Conservation (phyloP, 768 basidiomycete species). For the Termitomyces sp. region DNA sequence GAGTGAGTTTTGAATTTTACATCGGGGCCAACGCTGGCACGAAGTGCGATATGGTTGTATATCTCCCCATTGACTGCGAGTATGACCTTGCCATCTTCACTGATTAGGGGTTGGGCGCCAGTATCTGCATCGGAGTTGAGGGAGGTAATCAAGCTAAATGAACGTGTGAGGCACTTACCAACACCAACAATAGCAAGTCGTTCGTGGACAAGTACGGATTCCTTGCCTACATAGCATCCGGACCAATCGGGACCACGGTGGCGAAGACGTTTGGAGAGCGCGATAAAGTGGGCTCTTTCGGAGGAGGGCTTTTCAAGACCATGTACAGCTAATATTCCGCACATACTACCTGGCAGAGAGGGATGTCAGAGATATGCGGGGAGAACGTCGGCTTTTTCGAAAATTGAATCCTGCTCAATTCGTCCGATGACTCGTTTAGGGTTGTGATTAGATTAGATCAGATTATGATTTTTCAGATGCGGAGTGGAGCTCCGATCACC, state of each 20-base stretch:
- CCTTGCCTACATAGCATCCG: constrained; percentile 85
- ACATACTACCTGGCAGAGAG: constrained; percentile 51
- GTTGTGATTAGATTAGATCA: constrained; percentile 13
- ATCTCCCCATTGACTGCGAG: constrained; percentile 98
- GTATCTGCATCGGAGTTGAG: constrained; percentile 55
- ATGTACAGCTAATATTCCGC: constrained; percentile 88
- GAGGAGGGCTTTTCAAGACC: constrained; percentile 67
- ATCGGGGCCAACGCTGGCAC: constrained; percentile 56
- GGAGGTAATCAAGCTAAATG: neutral
- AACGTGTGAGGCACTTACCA: constrained; percentile 49
- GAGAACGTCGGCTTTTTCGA: constrained; percentile 11
- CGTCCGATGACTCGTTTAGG: constrained; percentile 19
- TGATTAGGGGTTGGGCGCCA: constrained; percentile 91
- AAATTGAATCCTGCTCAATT: constrained; percentile 7
- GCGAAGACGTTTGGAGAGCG: constrained; percentile 84
- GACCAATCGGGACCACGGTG: constrained; percentile 99
- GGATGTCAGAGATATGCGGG: constrained; percentile 7
- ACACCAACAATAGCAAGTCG: constrained; percentile 97
- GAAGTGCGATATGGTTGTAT: constrained; percentile 90
- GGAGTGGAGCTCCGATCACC: neutral
- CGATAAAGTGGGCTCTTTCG: constrained; percentile 73
- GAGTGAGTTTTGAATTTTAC: constrained; percentile 95
- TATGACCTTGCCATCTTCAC: constrained; percentile 77
- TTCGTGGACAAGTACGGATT: constrained; percentile 87
- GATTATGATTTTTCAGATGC: neutral